These are phyloP conservation scores for Phtheirospermum japonicum DNA, from an alignment of 257 asterid species.

Conservation along the genomic window DNA sequence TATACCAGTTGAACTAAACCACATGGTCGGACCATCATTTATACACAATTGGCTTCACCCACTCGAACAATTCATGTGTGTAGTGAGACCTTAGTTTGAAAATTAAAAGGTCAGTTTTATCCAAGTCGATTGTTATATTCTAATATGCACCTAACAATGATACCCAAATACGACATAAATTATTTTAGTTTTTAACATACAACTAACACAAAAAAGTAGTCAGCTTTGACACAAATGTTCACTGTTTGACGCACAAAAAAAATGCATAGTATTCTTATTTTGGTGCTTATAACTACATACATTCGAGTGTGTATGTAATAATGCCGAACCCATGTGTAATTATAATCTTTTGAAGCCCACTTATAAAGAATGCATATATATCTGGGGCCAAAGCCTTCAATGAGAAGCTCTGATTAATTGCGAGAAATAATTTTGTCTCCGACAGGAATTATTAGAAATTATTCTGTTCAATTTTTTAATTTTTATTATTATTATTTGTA, in stretches of 20 bases:
- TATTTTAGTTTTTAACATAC: too few species aligned
- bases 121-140: too few species aligned
- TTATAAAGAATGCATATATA: not conserved
- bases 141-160: too few species aligned
- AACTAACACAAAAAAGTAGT: too few species aligned
- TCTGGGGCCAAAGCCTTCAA: constrained; percentile 20
- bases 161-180: too few species aligned
- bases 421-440: not conserved
- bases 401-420: too few species aligned
- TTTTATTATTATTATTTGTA: not conserved
- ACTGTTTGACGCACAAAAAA: too few species aligned
- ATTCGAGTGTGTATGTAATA: too few species aligned
- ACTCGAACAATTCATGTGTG: constrained; percentile 27
- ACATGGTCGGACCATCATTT: constrained; percentile 37
- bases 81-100: constrained; percentile 18
- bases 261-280: too few species aligned
- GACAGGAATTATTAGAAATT: too few species aligned
- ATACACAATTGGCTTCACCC: not conserved
- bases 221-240: too few species aligned
- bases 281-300: too few species aligned
- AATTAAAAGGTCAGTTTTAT: not conserved
- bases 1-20: constrained; percentile 16
- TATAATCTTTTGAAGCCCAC: constrained; percentile 18
- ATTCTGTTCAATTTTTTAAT: not conserved
- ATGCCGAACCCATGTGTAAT: constrained; percentile 10